Conservation (phyloP, 202 grass and related monocot genomes). For the Bolboschoenoplectus hybrid region DNA sequence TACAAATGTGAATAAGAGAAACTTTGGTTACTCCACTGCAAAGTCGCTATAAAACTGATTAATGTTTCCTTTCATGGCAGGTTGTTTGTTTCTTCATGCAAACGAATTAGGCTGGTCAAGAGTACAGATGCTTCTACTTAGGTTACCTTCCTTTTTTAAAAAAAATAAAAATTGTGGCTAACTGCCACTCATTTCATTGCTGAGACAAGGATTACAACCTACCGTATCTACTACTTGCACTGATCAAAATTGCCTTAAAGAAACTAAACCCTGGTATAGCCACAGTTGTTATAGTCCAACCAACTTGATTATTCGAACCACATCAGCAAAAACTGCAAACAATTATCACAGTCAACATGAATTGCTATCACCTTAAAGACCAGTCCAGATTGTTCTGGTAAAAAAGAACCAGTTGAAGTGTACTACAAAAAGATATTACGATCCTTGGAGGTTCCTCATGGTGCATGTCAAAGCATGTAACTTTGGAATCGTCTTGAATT, state of each 20-base stretch:
- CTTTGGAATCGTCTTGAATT: neutral
- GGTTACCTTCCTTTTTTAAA: neutral
- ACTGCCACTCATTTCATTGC: slow-evolving; percentile 7
- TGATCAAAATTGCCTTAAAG: neutral
- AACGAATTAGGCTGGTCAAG: slow-evolving; percentile 35
- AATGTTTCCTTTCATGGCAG: neutral
- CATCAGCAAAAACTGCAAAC: neutral
- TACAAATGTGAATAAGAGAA: slow-evolving; percentile 4
- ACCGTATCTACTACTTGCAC: slow-evolving; percentile 7
- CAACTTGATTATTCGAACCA: neutral
- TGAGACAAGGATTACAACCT: neutral
- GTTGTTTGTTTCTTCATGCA: slow-evolving; percentile 37
- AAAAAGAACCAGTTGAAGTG: neutral
- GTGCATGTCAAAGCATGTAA: neutral
- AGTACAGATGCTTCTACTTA: slow-evolving; percentile 30
- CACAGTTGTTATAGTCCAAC: neutral
- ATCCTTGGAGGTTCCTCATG: neutral
- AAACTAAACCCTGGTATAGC: neutral
- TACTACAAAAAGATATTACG: neutral
- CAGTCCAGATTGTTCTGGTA: neutral
- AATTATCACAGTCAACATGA: neutral
- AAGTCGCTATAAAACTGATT: slow-evolving; percentile 7
- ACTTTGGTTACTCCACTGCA: slow-evolving; percentile 10
- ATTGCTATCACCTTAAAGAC: neutral
- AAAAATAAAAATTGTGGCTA: neutral